Base-by-base conservation (phyloP, 2,329 filamentous ascomycete genomes). In the Colletotrichum theobromicola region DNA sequence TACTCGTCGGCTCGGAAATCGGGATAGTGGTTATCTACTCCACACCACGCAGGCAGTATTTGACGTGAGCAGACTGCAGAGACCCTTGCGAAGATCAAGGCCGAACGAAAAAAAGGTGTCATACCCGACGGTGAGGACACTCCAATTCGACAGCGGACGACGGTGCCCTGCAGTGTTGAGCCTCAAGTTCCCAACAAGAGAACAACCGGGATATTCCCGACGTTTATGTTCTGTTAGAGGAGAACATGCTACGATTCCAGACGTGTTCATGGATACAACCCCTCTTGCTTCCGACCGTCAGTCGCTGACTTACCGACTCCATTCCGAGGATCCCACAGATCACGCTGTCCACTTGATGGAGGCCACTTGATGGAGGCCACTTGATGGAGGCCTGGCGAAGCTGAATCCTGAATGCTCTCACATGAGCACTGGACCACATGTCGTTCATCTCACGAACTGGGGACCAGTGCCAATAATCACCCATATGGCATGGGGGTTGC, bases 61-160 rank as follows among this genome's bases (percentile, higher is more conserved):
- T 64, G 65, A 26, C 34, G 34, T 34, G 34, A 58, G 34, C 46
- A 46, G 26, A 46, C 46, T 24, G 58, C 71, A 21, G 37, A 35
- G 32, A 70, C 57, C 67, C 71, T 70, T 65, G 53, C 53, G 66
- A 65, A 74, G 67, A 74, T 66, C 67, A 60, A 46, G 42, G 42
- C 42, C 42, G 42, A n/a, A 46, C 42, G 42, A 46, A 18, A 21
- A 46, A 26, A 24, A 70, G 32, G 53, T 74, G 37, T 65, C 12
- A 42, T 60, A 46, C 34, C 57, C 42, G 24, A 72, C 64, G 55
- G 55, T 18, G 57, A 55, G 32, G 70, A 21, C 65, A 30, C 64
- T 42, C 32, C 70, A 46, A 61, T 26, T 53, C 28, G 63, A 30
- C 50, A 16, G 18, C 61, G 21, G 50, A 24, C 53, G 26, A 55